Conservation (phyloP, 768 basidiomycete species). For the Phylloporus sp. region DNA sequence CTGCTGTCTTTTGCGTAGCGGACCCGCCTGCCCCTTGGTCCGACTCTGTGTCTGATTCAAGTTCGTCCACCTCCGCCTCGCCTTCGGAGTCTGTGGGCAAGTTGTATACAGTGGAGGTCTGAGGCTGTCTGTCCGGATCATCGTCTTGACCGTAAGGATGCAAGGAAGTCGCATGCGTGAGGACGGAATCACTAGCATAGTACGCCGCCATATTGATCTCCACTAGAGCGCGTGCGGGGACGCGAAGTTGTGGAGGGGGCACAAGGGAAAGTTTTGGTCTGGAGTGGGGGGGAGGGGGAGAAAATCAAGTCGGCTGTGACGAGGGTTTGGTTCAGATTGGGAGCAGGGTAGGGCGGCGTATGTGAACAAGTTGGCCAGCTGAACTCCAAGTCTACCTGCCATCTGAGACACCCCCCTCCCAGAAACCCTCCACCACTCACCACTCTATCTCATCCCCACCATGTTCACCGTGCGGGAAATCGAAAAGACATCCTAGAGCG, state of each 20-base stretch:
- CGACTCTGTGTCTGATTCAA: slow-evolving; percentile 32
- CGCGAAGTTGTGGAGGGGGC: slow-evolving; percentile 4
- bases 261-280: slow-evolving; percentile 2
- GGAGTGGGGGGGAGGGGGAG: slow-evolving; percentile 1
- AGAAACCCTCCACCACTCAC: neutral
- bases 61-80: slow-evolving; percentile 33
- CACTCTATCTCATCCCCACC: neutral
- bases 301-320: slow-evolving; percentile 12
- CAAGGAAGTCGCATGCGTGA: slow-evolving; percentile 32
- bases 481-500: neutral
- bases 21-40: slow-evolving; percentile 27
- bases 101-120: slow-evolving; percentile 29
- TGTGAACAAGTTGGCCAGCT: slow-evolving; percentile 18
- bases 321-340: slow-evolving; percentile 14
- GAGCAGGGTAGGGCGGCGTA: slow-evolving; percentile 25
- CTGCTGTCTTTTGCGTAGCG: slow-evolving; percentile 24
- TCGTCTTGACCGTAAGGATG: slow-evolving; percentile 29
- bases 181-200: slow-evolving; percentile 25
- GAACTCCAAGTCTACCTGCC: slow-evolving; percentile 16
- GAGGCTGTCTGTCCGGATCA: slow-evolving; percentile 22
- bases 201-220: slow-evolving; percentile 29
- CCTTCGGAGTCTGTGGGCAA: slow-evolving; percentile 33
- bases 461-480: neutral
- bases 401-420: slow-evolving; percentile 18
- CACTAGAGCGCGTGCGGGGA: slow-evolving; percentile 10